Evolutionary conservation across 768 basidiomycete species (phyloP).

Genomic region (Tremella yokohamensis): DNA sequence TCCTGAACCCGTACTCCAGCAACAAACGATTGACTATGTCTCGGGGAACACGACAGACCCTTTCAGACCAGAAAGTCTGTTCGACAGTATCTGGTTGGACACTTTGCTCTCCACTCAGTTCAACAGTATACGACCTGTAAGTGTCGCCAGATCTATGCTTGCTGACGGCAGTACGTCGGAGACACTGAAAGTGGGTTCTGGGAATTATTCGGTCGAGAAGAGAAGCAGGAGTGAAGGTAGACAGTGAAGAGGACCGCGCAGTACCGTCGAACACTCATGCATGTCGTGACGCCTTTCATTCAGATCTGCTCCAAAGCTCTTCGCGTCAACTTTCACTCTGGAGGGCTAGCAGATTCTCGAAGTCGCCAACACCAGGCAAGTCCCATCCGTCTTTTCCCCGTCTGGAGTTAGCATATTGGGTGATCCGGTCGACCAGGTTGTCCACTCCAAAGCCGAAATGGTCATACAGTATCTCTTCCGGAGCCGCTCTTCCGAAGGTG

Average conservation of each 20-base stretch:
- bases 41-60: slow-evolving; percentile 1
- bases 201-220: neutral
- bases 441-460: slow-evolving; percentile 45
- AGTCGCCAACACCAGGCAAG: slow-evolving; percentile 41
- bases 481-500: slow-evolving; percentile 41
- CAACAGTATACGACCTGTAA: neutral
- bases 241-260: too few species aligned
- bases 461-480: slow-evolving; percentile 36
- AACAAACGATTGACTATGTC: neutral
- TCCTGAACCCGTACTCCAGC: neutral
- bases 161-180: slow-evolving; percentile 1
- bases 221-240: too few species aligned
- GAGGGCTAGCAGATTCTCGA: slow-evolving; percentile 29
- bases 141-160: neutral
- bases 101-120: neutral
- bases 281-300: too few species aligned
- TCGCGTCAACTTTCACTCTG: neutral
- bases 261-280: too few species aligned
- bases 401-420: slow-evolving; percentile 16
- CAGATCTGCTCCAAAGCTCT: too few species aligned
- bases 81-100: slow-evolving; percentile 3
- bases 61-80: slow-evolving; percentile 1
- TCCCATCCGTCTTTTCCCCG: neutral
- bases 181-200: neutral
- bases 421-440: slow-evolving; percentile 36